These are phyloP conservation scores for Puccinia sorghi DNA, from an alignment of 1,284 basidiomycete genomes.

Conservation along the genomic window DNA sequence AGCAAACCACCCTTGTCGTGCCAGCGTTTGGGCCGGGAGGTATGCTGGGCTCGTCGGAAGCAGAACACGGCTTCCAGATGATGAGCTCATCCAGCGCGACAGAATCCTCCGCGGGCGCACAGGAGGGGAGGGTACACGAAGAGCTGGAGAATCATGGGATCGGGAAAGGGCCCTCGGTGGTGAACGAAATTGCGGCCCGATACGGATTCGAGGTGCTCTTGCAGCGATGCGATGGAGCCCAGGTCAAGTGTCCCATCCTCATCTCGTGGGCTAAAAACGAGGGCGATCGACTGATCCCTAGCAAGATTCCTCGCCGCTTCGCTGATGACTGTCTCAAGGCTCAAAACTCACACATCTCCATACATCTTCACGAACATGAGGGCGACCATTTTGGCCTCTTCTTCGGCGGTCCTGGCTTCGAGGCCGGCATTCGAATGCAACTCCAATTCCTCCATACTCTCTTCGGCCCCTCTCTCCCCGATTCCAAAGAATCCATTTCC, in stretches of 20 bases:
- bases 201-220: constrained; percentile 32
- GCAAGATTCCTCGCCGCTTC: constrained; percentile 18
- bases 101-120: background rate
- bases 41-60: constrained; percentile 16
- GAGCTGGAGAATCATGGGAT: constrained; percentile 6
- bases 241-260: constrained; percentile 23
- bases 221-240: constrained; percentile 17
- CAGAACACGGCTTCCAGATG: constrained; percentile 23
- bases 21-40: constrained; percentile 30
- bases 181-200: constrained; percentile 33
- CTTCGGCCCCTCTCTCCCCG: background rate
- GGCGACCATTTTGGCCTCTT: constrained; percentile 29
- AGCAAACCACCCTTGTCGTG: background rate
- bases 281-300: constrained; percentile 24
- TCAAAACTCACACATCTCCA: background rate
- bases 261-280: constrained; percentile 27
- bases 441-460: constrained; percentile 17
- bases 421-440: constrained; percentile 5
- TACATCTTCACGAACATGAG: constrained; percentile 27
- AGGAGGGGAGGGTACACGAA: background rate
- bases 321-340: constrained; percentile 29
- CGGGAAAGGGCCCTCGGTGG: constrained; percentile 18
- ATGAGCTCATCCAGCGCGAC: background rate
- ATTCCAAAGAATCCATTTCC: background rate
- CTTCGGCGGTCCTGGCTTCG: constrained; percentile 16